Base-by-base conservation (phyloP, 2,329 filamentous ascomycete genomes). In the Lachnellula occidentalis region DNA sequence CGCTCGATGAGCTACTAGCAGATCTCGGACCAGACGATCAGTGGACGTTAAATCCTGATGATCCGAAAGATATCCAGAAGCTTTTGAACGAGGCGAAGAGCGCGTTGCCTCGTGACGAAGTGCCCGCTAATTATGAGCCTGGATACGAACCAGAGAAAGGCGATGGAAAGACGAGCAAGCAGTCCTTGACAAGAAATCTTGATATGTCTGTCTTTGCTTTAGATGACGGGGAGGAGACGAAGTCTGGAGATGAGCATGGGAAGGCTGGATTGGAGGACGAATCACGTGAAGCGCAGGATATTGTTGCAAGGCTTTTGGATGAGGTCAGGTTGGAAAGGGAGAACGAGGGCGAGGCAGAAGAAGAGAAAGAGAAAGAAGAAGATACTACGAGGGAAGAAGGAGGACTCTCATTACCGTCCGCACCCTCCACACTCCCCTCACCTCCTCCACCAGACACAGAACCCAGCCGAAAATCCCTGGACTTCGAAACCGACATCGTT, bases 221-320 rank as follows among this genome's bases (percentile, higher is more conserved):
- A 72, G 56, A 74, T 54, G 61, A 74, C 61, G 54, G 72, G 70
- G 64, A 73, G 71, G 37, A 75, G 56, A 58, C 72, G 64, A 5
- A 71, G 68, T 57, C 70, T 71, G 54, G 73, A 70, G 48, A 68
- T 67, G 59, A 24, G 41, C 21, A 8, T 14, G n/a, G 73, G 73
- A 15, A 69, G 66, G 62, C 50, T 8, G 43, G 48, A 11, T 45
- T 63, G 11, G 60, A 62, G 50, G 48, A 47, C 14, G 64, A 66
- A 59, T 64, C 66, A 60, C 59, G 60, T 49, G 67, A 67, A 55
- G 64, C 62, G 2, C 56, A 65, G 31, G 66, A 68, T 53, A 66
- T 68, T 21, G 50, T 69, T 39, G 59, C 59, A 4, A 63, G 55
- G 34, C 47, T 66, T n/a, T 37, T 68, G 24, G 67, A 69, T 53